Percentiles rank a stretch among this genome's conserved stretches.
phyloP scores from a whole-genome alignment of 768 basidiomycete genomes.

The Chiua virens region DNA sequence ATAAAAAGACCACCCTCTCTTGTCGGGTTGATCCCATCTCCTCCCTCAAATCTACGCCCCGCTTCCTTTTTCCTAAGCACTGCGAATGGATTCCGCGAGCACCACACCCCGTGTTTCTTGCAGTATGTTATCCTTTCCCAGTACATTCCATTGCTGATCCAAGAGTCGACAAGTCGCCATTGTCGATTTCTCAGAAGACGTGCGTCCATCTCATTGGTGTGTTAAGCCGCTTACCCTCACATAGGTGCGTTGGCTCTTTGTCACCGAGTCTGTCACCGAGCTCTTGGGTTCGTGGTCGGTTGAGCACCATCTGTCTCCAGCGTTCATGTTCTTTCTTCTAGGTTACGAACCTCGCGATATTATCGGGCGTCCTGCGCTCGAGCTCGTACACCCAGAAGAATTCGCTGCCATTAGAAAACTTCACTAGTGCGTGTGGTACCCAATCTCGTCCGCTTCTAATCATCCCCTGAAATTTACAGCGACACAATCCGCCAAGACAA shows the following conservation, averaged over 20 bases:
- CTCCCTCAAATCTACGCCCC: background rate
- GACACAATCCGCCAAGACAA: conserved; percentile 79
- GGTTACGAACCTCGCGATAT: conserved; percentile 76
- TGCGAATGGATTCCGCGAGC: conserved; percentile 36
- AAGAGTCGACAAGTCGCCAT: conserved; percentile 58
- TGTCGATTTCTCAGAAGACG: conserved; percentile 77
- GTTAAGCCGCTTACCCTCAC: conserved; percentile 1
- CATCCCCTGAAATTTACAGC: conserved; percentile 33
- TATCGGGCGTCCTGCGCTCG: conserved; percentile 64
- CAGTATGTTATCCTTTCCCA: conserved; percentile 47
- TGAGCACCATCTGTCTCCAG: background rate
- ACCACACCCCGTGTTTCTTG: conserved; percentile 69
- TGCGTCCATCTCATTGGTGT: conserved; percentile 26
- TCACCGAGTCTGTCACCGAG: conserved; percentile 65
- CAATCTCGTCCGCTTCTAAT: background rate
- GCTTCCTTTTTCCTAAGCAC: background rate
- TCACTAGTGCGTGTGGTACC: conserved; percentile 54
- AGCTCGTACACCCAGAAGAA: conserved; percentile 83
- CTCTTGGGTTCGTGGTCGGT: conserved; percentile 48
- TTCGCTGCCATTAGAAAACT: conserved; percentile 61
- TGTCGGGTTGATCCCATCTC: background rate
- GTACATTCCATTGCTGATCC: conserved; percentile 6
- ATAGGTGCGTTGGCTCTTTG: conserved; percentile 66
- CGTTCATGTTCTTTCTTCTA: conserved; percentile 26
- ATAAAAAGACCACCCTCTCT: conserved; percentile 16